Evolutionary conservation across 202 grass and related monocot genomes (phyloP).

Genomic region (Saccharum hybrid): DNA sequence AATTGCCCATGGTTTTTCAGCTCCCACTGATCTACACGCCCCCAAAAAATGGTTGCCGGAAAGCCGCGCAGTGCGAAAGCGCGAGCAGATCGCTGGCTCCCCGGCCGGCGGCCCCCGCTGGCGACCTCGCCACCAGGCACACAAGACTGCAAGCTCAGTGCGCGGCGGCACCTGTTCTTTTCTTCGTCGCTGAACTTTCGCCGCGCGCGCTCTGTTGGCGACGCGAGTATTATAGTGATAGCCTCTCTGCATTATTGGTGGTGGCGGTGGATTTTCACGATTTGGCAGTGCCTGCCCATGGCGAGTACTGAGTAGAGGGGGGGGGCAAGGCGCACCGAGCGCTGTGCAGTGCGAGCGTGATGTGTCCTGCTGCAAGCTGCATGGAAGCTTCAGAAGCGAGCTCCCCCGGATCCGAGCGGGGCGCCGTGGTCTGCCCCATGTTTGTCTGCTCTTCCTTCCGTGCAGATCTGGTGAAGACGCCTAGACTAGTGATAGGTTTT

Average conservation of each 20-base stretch:
- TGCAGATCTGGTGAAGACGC: slow-evolving; percentile 15
- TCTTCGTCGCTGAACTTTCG: too few species aligned
- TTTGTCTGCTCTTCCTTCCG: neutral
- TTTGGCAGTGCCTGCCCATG: slow-evolving; percentile 5
- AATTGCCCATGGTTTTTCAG: too few species aligned
- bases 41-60: too few species aligned
- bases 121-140: too few species aligned
- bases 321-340: neutral
- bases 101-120: too few species aligned
- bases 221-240: neutral
- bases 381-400: slow-evolving; percentile 53
- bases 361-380: slow-evolving; percentile 33
- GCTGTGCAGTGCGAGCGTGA: neutral
- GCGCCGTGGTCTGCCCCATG: slow-evolving; percentile 25
- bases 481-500: neutral
- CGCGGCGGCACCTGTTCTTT: too few species aligned
- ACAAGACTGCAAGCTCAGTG: too few species aligned
- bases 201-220: neutral
- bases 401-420: slow-evolving; percentile 48
- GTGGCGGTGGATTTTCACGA: slow-evolving; percentile 17
- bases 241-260: slow-evolving; percentile 32
- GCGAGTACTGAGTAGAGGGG: neutral
- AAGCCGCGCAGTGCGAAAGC: too few species aligned
- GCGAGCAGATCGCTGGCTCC: too few species aligned
- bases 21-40: too few species aligned